These are phyloP conservation scores for Plasmodium relictum DNA, from an alignment of 169 alveolate species.

Conservation along the genomic window DNA sequence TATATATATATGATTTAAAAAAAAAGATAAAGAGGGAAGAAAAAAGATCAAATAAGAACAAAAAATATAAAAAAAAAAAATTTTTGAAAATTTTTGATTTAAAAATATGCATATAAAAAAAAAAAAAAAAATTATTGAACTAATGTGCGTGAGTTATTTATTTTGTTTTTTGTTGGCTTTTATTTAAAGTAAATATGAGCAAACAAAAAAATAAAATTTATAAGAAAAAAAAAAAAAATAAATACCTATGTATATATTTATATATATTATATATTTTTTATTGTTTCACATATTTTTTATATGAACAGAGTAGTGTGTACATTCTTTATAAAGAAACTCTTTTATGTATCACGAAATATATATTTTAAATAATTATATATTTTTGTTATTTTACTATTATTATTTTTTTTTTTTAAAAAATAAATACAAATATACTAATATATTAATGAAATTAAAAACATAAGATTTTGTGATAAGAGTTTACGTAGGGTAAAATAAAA, in stretches of 20 bases:
- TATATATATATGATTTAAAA: not conserved
- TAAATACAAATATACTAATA: not conserved
- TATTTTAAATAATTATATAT: not conserved
- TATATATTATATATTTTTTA: too few species aligned
- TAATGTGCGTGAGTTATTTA: not conserved
- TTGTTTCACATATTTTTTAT: not conserved
- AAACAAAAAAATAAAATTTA: too few species aligned
- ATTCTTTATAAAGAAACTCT: not conserved
- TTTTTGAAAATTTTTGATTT: too few species aligned
- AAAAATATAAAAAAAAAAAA: too few species aligned
- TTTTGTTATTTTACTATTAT: not conserved
- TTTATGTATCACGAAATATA: not conserved
- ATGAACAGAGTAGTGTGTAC: constrained; percentile 12
- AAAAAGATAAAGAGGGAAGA: not conserved
- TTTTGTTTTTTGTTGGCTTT: not conserved
- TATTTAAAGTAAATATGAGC: too few species aligned
- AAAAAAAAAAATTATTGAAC: too few species aligned
- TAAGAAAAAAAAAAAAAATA: too few species aligned
- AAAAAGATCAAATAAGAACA: too few species aligned
- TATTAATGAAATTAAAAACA: not conserved
- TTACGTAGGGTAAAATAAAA: not conserved
- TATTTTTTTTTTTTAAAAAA: not conserved
- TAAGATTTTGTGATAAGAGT: not conserved
- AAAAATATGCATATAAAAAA: too few species aligned
- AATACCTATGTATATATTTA: too few species aligned